phyloP scores from a whole-genome alignment of 2,329 filamentous ascomycete genomes.

The Lachnellula hyalina region DNA sequence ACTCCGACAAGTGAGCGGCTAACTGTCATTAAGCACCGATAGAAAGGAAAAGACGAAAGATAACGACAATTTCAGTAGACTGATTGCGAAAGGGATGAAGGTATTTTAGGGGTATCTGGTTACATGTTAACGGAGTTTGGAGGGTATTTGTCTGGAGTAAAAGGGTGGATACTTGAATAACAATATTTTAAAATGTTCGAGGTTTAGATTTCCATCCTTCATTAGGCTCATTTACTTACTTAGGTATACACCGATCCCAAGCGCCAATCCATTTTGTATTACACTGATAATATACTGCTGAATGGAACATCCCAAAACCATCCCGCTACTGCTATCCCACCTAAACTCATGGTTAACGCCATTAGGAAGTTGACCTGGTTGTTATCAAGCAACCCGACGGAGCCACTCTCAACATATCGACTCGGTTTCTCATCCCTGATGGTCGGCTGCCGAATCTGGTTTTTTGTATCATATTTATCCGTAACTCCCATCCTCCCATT shows the following conservation, averaged over 20 bases:
- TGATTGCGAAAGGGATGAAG: too few species aligned
- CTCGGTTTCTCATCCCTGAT: constrained; percentile 48
- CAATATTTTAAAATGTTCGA: not conserved
- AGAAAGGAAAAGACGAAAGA: not conserved
- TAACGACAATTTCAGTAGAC: not conserved
- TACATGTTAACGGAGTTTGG: too few species aligned
- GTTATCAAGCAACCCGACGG: constrained; percentile 75
- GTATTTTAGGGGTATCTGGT: too few species aligned
- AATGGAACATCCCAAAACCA: constrained; percentile 57
- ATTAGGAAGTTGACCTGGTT: constrained; percentile 94
- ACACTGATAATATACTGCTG: constrained; percentile 33
- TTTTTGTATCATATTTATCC: constrained; percentile 45
- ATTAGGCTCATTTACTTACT: not conserved
- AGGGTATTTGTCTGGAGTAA: too few species aligned
- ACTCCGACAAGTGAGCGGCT: not conserved
- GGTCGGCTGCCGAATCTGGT: constrained; percentile 46
- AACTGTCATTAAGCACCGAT: not conserved
- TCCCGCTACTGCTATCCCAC: constrained; percentile 62
- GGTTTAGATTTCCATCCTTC: not conserved
- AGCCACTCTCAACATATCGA: constrained; percentile 55
- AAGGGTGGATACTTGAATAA: not conserved
- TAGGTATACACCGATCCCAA: not conserved
- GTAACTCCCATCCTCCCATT: constrained; percentile 34
- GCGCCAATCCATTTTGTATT: not conserved
- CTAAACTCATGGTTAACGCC: constrained; percentile 75